Percentiles rank a stretch among this genome's conserved stretches.
These are phyloP conservation scores for Macrocystidia cucumis DNA, from an alignment of 1,284 basidiomycete species.

Conservation along the genomic window DNA sequence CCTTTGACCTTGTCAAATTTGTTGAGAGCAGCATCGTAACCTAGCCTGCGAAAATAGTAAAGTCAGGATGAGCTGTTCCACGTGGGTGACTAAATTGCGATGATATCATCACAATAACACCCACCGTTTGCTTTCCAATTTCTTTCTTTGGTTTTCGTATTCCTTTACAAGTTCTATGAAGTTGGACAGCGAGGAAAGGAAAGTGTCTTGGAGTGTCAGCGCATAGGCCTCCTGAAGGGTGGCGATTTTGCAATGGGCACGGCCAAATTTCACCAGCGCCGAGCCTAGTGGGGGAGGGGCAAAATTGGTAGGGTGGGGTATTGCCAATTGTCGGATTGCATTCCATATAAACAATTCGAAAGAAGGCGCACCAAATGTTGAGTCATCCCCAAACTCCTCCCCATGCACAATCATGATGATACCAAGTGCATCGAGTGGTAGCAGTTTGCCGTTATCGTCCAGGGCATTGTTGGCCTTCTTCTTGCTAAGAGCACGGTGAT, in stretches of 20 bases:
- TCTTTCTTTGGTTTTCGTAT: conserved; percentile 64
- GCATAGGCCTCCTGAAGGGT: conserved; percentile 76
- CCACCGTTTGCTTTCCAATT: conserved; percentile 77
- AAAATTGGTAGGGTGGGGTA: background rate
- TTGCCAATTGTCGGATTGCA: background rate
- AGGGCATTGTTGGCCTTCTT: conserved; percentile 55
- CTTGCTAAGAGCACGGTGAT: conserved; percentile 56
- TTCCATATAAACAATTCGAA: background rate
- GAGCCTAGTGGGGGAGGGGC: conserved; percentile 41
- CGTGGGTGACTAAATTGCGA: background rate
- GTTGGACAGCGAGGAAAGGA: conserved; percentile 54
- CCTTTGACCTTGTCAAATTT: conserved; percentile 60
- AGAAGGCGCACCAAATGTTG: conserved; percentile 50
- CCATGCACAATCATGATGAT: conserved; percentile 83
- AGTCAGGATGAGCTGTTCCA: conserved; percentile 1
- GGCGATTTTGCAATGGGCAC: conserved; percentile 77
- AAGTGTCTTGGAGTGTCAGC: conserved; percentile 62
- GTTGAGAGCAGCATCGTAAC: conserved; percentile 66
- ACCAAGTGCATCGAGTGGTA: conserved; percentile 73
- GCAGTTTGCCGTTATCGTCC: conserved; percentile 54
- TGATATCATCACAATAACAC: conserved; percentile 9
- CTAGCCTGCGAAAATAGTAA: conserved; percentile 47
- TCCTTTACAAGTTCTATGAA: conserved; percentile 66
- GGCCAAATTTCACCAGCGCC: conserved; percentile 67
- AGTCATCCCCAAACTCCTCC: conserved; percentile 70